phyloP scores from a whole-genome alignment of 1,284 basidiomycete species.

The Cryptococcus sp. region DNA sequence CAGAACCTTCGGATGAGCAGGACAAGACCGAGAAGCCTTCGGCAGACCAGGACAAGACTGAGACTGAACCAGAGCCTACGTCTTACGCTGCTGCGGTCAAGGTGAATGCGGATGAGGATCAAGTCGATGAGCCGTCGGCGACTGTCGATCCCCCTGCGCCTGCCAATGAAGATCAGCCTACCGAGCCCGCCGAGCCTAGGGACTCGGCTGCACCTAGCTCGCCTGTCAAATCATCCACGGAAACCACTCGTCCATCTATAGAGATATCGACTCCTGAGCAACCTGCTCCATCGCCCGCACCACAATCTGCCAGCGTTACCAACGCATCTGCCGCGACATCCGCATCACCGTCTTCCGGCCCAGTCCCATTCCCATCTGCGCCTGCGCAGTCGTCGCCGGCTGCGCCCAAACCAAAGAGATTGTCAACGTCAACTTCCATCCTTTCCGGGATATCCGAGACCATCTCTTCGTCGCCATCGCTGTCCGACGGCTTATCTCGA shows the following conservation, averaged over 20 bases:
- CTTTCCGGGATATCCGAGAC: not conserved
- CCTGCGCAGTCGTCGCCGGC: slow-evolving; percentile 3
- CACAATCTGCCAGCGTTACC: no score
- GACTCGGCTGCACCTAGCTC: not conserved
- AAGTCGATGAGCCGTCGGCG: not conserved
- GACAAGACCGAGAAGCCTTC: slow-evolving; percentile 5
- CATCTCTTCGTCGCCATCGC: slow-evolving; percentile 7
- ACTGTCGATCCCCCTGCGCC: no score
- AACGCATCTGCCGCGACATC: no score
- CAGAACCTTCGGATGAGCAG: not conserved
- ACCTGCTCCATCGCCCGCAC: no score
- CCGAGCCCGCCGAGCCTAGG: no score
- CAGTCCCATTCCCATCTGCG: not conserved
- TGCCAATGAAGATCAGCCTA: no score
- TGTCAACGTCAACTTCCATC: slow-evolving; percentile 12
- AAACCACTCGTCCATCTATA: no score
- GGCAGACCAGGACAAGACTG: slow-evolving; percentile 2
- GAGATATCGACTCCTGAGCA: no score
- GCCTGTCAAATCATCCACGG: not conserved
- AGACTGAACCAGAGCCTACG: slow-evolving; percentile 1
- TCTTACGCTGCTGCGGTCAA: slow-evolving; percentile 21
- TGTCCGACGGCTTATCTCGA: slow-evolving; percentile 7
- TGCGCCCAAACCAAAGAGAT: slow-evolving; percentile 7
- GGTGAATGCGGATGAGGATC: not conserved
- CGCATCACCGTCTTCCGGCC: no score